These are phyloP conservation scores for Phytophthora parvispora DNA, from an alignment of 352 stramenopile species.

Conservation along the genomic window DNA sequence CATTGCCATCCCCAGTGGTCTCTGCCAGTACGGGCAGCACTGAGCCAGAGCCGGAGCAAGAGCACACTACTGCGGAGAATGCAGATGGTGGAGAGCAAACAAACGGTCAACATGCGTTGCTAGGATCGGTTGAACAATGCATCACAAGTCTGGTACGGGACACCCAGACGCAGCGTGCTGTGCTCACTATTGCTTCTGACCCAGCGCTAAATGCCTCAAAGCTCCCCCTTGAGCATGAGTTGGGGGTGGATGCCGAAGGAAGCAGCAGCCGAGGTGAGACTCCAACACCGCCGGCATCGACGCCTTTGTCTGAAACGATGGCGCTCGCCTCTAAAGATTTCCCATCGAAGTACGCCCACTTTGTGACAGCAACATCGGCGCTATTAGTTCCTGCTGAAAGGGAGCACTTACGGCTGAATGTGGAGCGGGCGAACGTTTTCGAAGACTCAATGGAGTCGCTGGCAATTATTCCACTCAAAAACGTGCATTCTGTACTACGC, in stretches of 20 bases:
- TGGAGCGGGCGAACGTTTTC: constrained; percentile 38
- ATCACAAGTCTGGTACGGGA: constrained; percentile 18
- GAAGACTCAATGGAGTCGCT: constrained; percentile 49
- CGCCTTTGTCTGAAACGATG: constrained; percentile 16
- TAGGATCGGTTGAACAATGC: constrained; percentile 28
- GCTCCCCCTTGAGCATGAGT: constrained; percentile 8
- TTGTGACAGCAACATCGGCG: constrained; percentile 31
- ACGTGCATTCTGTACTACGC: constrained; percentile 43
- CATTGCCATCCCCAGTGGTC: neutral
- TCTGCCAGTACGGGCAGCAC: constrained; percentile 7
- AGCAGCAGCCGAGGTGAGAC: neutral
- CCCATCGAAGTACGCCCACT: constrained; percentile 44
- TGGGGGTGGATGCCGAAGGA: neutral
- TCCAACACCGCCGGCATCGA: neutral
- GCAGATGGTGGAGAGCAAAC: neutral
- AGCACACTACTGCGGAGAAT: constrained; percentile 1
- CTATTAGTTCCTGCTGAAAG: constrained; percentile 27
- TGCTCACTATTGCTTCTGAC: constrained; percentile 7
- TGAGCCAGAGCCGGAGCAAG: constrained; percentile 18
- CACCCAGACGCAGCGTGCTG: neutral
- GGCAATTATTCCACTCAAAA: constrained; percentile 27
- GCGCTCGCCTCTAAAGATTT: constrained; percentile 29
- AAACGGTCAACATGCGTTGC: neutral
- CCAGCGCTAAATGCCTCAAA: constrained; percentile 13
- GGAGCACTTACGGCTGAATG: constrained; percentile 35